Conservation (phyloP, 108 stramenopile genomes). For the Fragilaria radians region DNA sequence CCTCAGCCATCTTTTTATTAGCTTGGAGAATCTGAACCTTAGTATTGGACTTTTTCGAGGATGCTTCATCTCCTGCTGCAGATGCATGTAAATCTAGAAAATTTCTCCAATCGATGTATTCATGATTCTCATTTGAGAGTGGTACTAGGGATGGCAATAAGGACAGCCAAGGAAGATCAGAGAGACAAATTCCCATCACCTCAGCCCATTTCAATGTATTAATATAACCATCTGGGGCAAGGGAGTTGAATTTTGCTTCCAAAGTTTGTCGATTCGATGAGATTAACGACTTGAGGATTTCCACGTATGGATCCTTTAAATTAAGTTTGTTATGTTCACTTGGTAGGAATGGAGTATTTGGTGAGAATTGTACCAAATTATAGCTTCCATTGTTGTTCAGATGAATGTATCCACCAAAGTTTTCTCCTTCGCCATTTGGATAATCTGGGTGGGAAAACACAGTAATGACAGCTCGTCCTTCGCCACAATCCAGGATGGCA, state of each 20-base stretch:
- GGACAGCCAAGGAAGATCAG: constrained; percentile 1
- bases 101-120: constrained; percentile 5
- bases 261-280: background rate
- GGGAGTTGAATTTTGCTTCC: background rate
- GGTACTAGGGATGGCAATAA: constrained; percentile 6
- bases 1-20: constrained; percentile 7
- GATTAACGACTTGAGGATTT: background rate
- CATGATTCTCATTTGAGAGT: background rate
- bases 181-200: constrained; percentile 4
- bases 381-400: constrained; percentile 4
- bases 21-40: background rate
- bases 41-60: background rate
- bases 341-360: background rate
- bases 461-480: constrained; percentile 10
- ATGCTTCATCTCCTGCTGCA: background rate
- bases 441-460: constrained; percentile 21
- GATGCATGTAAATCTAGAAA: constrained; percentile 1
- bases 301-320: background rate
- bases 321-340: background rate
- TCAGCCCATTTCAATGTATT: background rate
- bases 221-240: background rate
- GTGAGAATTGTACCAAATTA: background rate
- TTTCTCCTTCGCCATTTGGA: constrained; percentile 18
- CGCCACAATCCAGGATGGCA: constrained; percentile 5
- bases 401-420: constrained; percentile 10